These are phyloP conservation scores for Lyophyllum semitale DNA, from an alignment of 768 basidiomycete species.

Conservation along the genomic window DNA sequence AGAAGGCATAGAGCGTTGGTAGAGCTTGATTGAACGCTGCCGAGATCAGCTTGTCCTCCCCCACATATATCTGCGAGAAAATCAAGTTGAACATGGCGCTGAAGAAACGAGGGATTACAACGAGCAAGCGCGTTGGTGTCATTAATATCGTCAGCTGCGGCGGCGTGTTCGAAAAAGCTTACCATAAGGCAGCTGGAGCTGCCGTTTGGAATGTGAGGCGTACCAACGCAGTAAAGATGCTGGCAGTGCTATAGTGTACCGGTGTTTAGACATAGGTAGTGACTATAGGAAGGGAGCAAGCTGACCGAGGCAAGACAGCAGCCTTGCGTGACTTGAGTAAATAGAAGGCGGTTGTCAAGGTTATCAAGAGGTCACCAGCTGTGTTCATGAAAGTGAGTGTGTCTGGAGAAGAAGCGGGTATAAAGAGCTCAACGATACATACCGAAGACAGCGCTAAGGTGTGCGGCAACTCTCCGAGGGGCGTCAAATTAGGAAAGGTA, in stretches of 20 bases:
- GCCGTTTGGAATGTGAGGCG: constrained; percentile 32
- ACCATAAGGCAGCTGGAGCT: constrained; percentile 35
- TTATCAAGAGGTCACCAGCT: constrained; percentile 33
- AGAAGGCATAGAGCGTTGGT: constrained; percentile 35
- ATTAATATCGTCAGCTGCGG: background rate
- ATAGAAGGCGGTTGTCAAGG: constrained; percentile 27
- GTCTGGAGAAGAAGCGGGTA: background rate
- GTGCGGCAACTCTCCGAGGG: constrained; percentile 25
- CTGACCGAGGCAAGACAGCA: constrained; percentile 30
- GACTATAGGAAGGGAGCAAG: background rate
- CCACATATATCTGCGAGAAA: constrained; percentile 30
- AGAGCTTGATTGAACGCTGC: constrained; percentile 30
- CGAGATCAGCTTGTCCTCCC: constrained; percentile 23
- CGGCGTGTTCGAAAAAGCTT: background rate
- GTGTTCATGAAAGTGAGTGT: background rate
- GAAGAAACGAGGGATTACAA: background rate
- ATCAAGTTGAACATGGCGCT: constrained; percentile 37
- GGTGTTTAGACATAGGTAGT: background rate
- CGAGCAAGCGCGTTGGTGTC: background rate
- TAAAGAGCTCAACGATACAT: background rate
- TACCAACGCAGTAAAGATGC: constrained; percentile 28
- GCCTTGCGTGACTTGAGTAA: constrained; percentile 28
- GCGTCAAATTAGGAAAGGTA: background rate
- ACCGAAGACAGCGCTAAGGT: constrained; percentile 30
- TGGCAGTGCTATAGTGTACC: constrained; percentile 21